Percentiles rank a stretch among this genome's conserved stretches.
Evolutionary conservation across 2,329 filamentous ascomycete genomes (phyloP).

Genomic region (Hypoxylon sp.): DNA sequence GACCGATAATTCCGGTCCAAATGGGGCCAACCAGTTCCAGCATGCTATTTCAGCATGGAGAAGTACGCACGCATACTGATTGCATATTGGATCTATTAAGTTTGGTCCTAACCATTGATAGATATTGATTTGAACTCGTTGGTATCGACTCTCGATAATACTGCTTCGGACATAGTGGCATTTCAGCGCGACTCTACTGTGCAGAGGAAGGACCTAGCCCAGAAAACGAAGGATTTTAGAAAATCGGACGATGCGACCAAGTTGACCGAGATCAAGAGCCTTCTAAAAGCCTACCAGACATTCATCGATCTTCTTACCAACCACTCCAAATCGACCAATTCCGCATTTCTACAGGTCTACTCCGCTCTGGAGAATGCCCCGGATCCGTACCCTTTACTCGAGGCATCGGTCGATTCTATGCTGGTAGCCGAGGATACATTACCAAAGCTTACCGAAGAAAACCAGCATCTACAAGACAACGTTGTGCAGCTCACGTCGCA

Average conservation of each 20-base stretch:
- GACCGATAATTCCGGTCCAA: conserved; percentile 46
- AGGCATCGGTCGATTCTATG: conserved; percentile 94
- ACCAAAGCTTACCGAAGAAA: conserved; percentile 88
- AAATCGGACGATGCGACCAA: conserved; percentile 89
- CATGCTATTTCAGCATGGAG: conserved; percentile 95
- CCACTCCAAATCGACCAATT: conserved; percentile 93
- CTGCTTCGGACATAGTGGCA: conserved; percentile 92
- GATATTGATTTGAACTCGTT: conserved; percentile 87
- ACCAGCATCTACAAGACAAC: conserved; percentile 82
- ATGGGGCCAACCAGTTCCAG: conserved; percentile 91
- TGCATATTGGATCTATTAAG: conserved; percentile 14
- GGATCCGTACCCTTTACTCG: conserved; percentile 93
- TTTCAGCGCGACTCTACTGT: conserved; percentile 96
- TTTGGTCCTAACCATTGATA: conserved; percentile 51
- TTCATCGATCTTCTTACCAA: conserved; percentile 97
- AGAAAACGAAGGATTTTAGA: conserved; percentile 97
- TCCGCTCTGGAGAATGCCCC: conserved; percentile 93
- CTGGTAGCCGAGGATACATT: conserved; percentile 91
- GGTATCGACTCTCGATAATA: conserved; percentile 85
- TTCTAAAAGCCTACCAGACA: conserved; percentile 95
- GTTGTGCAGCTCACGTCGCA: conserved; percentile 79
- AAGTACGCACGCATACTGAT: conserved; percentile 63
- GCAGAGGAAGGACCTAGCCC: conserved; percentile 95
- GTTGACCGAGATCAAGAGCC: conserved; percentile 83
- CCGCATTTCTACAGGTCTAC: conserved; percentile 91